These are phyloP conservation scores for Calonectria ilicicola DNA, from an alignment of 2,329 filamentous ascomycete genomes.

Conservation along the genomic window DNA sequence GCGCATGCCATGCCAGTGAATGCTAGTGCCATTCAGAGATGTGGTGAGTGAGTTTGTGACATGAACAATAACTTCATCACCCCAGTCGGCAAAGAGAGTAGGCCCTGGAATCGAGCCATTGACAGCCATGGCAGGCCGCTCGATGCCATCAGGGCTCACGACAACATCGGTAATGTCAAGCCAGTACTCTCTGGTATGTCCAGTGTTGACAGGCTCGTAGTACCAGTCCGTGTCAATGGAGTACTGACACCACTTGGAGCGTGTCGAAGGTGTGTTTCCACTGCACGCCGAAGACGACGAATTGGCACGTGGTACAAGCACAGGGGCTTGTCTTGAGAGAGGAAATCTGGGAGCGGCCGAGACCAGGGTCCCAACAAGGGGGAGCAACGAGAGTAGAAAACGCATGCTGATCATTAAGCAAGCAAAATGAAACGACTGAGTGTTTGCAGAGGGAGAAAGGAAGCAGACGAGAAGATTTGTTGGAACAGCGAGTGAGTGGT, in stretches of 20 bases:
- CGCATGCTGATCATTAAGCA: constrained; percentile 7
- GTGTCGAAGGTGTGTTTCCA: constrained; percentile 45
- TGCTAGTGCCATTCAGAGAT: constrained; percentile 67
- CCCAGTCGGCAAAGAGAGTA: constrained; percentile 66
- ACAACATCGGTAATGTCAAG: constrained; percentile 55
- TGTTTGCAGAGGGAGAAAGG: not conserved
- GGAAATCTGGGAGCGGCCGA: constrained; percentile 11
- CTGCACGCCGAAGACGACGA: constrained; percentile 10
- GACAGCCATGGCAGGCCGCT: constrained; percentile 56
- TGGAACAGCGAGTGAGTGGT: not conserved
- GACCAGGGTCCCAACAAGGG: not conserved
- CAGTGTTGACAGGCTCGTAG: constrained; percentile 56
- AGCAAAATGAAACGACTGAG: not conserved
- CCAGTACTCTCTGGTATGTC: constrained; percentile 63
- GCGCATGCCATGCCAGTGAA: constrained; percentile 74
- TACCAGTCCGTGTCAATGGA: constrained; percentile 61
- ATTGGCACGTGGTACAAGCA: constrained; percentile 4
- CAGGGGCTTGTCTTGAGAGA: not conserved
- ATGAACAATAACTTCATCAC: constrained; percentile 61
- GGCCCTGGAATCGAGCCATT: constrained; percentile 73
- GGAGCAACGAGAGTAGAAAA: not conserved
- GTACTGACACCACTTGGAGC: constrained; percentile 59
- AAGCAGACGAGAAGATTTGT: not conserved
- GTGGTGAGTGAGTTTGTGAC: constrained; percentile 61
- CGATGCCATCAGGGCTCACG: constrained; percentile 59